Evolutionary conservation across 768 basidiomycete species (phyloP), one percentile per base, ranked within the genome.

Genomic region (Suillus ampliporus): DNA sequence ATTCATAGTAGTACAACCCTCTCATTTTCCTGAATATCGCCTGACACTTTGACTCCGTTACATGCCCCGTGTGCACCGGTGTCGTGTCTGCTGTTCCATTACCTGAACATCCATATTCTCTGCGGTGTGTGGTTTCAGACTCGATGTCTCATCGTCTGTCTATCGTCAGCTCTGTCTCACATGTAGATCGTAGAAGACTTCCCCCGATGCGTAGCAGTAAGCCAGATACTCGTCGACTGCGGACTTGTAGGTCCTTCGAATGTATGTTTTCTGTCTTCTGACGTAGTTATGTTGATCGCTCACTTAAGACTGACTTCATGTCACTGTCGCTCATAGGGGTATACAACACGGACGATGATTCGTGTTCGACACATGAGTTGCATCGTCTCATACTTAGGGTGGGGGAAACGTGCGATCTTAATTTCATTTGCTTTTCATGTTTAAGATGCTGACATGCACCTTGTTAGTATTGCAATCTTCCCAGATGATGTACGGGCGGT

Each of bases 191-290:
- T 9, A 2, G 41, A n/a, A n/a, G 5, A 2, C 8, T 43, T 3
- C 41, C 41, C 0, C 8, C 41, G 0, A 43, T 43, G 41, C 1
- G 2, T n/a, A 0, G 19, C 4, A n/a, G 6, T 9, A 1, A 1
- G 9, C 19, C 8, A 9, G 10, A 10, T 3, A n/a, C 13, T 9
- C 41, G 9, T 43, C n/a, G 4, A 44, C 10, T 44, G 9, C n/a
- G n/a, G 4, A 44, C n/a, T 4, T 44, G 43, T 21, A 21, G n/a
- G 10, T 44, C 43, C n/a, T 21, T 44, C 3, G 43, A 44, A 44
- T 44, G 43, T 44, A 21, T 8, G n/a, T 43, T 41, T 1, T 7
- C 40, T 13, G 5, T 38, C 37, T 38, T 13, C 37, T 13, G 37
- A 38, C 37, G 10, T 13, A 38, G 37, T 13, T 38, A 13, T 38